phyloP scores from a whole-genome alignment of 495 filamentous ascomycete genomes.

The Echria macrotheca region DNA sequence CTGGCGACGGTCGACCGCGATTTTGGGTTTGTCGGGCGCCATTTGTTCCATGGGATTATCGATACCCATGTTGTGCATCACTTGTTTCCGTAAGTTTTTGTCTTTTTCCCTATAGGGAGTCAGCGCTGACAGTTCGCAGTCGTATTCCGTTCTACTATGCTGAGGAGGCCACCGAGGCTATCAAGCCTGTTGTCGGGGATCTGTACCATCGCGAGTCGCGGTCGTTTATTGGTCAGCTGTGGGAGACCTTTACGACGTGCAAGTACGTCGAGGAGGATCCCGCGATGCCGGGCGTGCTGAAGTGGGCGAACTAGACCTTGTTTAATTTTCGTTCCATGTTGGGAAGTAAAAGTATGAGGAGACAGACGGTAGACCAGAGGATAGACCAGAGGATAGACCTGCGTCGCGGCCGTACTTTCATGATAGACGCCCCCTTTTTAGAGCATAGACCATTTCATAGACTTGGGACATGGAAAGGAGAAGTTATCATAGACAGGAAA shows the following conservation, averaged over 20 bases:
- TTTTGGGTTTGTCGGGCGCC: slow-evolving; percentile 78
- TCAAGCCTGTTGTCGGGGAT: slow-evolving; percentile 72
- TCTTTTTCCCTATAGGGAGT: not conserved
- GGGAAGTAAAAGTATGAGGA: not conserved
- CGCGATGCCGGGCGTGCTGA: slow-evolving; percentile 26
- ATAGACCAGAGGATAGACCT: no score
- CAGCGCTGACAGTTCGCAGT: slow-evolving; percentile 23
- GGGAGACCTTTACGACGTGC: slow-evolving; percentile 29
- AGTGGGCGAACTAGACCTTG: slow-evolving; percentile 22
- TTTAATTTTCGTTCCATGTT: not conserved
- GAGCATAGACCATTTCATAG: not conserved
- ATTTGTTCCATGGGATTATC: slow-evolving; percentile 83
- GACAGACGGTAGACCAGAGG: not conserved
- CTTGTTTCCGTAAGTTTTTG: slow-evolving; percentile 50
- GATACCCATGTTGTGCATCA: slow-evolving; percentile 92
- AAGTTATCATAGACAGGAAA: no score
- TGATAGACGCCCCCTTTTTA: not conserved
- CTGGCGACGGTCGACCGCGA: slow-evolving; percentile 84
- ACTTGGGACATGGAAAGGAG: not conserved
- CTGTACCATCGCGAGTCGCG: slow-evolving; percentile 62
- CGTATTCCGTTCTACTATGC: slow-evolving; percentile 87
- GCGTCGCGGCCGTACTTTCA: no score
- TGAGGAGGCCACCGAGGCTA: slow-evolving; percentile 77
- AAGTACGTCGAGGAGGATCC: slow-evolving; percentile 33
- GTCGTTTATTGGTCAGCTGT: slow-evolving; percentile 33